Base-by-base conservation (phyloP, 1,284 basidiomycete genomes). In the Ceratobasidium sp. region DNA sequence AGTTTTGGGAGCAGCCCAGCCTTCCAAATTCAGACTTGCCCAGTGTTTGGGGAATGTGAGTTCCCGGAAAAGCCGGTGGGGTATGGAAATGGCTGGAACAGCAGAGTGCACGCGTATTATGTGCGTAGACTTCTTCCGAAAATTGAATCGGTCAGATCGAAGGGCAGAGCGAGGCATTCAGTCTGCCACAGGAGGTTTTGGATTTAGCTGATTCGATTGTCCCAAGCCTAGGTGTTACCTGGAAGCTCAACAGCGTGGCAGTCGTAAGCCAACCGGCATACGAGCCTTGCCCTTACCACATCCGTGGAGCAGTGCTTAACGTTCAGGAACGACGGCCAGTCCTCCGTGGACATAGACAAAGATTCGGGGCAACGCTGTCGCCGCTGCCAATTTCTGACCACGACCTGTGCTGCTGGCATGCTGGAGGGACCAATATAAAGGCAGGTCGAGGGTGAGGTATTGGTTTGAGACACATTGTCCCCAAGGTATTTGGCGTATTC, bases 21-120 rank as follows among this genome's bases (percentile, higher is more conserved):
- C 44, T 64, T 48, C 62, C 48, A 16, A 64, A 51, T 64, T 11
- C 62, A 36, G 62, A 48, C 21, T 46, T n/a, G 3, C 64, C 66
- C 38, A 70, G 40, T 58, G 38, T 36, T 54, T 28, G 40, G 66
- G 54, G 44, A 59, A 60, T 14, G 42, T 59, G 40, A 42, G 33
- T 70, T 51, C 28, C 67, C 66, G 66, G 25, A 53, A 56, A 30
- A 51, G 58, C 21, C 21, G 51, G 42, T 46, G 44, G 36, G 54
- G 67, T 38, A 44, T 33, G n/a, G 21, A 42, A 60, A 40, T 49
- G 67, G 30, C 56, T 70, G 67, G 67, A 70, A 70, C 56, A n/a
- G 36, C 56, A 38, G 6, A 46, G 16, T 44, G 40, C 53, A 46
- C 38, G 53, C 23, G 54, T 25, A 18, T n/a, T 28, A 16, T 23